Evolutionary conservation across 306 rosid genomes (phyloP).

Genomic region (Trichosanthes cucumerina): DNA sequence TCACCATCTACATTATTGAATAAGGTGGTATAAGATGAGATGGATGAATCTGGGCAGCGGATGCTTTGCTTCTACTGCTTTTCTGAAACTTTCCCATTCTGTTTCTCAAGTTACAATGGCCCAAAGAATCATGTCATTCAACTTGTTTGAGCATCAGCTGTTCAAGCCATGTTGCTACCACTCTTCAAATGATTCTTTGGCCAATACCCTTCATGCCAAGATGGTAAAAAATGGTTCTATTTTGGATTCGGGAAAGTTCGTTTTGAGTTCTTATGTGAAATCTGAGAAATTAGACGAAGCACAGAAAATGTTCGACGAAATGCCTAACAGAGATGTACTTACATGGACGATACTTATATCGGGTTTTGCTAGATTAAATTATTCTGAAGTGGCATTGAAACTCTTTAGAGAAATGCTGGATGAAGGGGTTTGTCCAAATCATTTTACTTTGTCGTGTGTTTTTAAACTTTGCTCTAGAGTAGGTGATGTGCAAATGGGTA

Average conservation of each 20-base stretch:
- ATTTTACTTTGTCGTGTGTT: constrained; percentile 52
- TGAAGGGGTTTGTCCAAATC: constrained; percentile 54
- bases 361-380: constrained; percentile 45
- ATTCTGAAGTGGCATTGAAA: constrained; percentile 27
- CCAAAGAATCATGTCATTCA: background rate
- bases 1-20: background rate
- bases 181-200: constrained; percentile 14
- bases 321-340: constrained; percentile 37
- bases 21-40: constrained; percentile 17
- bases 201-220: constrained; percentile 41
- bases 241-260: constrained; percentile 30
- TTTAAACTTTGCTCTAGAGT: constrained; percentile 47
- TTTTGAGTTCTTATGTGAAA: constrained; percentile 28
- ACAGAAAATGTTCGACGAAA: constrained; percentile 60
- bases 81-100: constrained; percentile 10
- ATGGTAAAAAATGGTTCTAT: constrained; percentile 42
- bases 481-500: constrained; percentile 40
- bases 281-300: constrained; percentile 36
- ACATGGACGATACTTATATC: constrained; percentile 75
- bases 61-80: background rate
- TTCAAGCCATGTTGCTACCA: constrained; percentile 23
- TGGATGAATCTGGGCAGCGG: constrained; percentile 18
- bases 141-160: background rate
- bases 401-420: constrained; percentile 58
- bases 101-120: background rate